Evolutionary conservation across 306 rosid species (phyloP), one percentile per base, ranked within the genome.

Genomic region (Quercus aquifolioides): DNA sequence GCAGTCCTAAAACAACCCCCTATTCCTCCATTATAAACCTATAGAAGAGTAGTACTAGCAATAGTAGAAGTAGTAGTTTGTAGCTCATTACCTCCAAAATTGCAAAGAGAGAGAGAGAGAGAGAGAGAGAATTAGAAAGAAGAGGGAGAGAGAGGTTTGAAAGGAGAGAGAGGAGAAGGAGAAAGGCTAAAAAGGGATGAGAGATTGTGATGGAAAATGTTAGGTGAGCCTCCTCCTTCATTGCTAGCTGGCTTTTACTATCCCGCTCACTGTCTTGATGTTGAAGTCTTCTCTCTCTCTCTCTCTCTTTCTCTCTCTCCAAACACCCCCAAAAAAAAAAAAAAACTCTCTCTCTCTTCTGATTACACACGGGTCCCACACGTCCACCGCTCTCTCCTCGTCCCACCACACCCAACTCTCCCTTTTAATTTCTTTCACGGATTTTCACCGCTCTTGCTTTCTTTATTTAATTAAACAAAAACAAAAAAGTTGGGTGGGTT

Each of bases 201-300:
- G 88, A 13, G 88, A 83, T 57, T 71, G 86, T 78, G 88, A 80
- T 70, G 85, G 75, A 77, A 75, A 85, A 84, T 77, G 91, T 91
- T 89, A 82, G 96, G 94, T 90, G 90, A 86, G 92, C 85, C 79
- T 90, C 93, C 76, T 83, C 80, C 94, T 89, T 91, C 97, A 89
- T 87, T 92, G 99, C 99, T 85, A 96, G 99, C 96, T 96, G 99
- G 87, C 91, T 78, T 89, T 92, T 89, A 85, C 95, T 81, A 85
- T 81, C 76, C 74, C 78, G 23, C 20, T 69, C 81, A 74, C 90
- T 86, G 86, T 90, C 97, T 85, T 93, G 86, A 93, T 58, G 89
- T 86, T 90, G 83, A 93, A 93, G 94, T 77, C 79, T 84, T 76
- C 87, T 84, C 79, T 83, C 30, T 41, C 83, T 79, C 69, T 35